A percentile compares a stretch with the other conserved stretches of the same genome.
Evolutionary conservation across 495 filamentous ascomycete genomes (phyloP).

Genomic region (Talaromyces adpressus): DNA sequence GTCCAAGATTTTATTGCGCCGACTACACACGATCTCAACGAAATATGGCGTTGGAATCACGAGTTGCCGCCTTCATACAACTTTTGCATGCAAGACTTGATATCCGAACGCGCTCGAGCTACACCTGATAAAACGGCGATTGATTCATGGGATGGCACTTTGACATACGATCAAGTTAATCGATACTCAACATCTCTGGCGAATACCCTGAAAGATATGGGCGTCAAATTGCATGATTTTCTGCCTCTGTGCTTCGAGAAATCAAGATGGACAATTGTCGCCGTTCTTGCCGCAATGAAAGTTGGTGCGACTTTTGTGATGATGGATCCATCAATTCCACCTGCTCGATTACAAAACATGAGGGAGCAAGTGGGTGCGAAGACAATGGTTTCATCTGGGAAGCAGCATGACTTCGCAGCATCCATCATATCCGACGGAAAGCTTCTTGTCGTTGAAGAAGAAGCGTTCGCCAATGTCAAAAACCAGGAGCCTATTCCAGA

Average conservation of each 20-base stretch:
- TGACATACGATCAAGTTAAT: conserved; percentile 40
- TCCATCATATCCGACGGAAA: conserved; percentile 22
- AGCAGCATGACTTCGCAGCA: conserved; percentile 18
- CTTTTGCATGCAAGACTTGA: conserved; percentile 40
- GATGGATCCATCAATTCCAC: conserved; percentile 31
- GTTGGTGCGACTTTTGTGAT: conserved; percentile 30
- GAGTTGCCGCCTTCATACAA: conserved; percentile 21
- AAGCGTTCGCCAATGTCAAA: conserved; percentile 12
- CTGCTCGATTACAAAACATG: conserved; percentile 33
- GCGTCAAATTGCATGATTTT: conserved; percentile 26
- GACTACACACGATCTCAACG: conserved; percentile 20
- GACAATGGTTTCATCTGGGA: conserved; percentile 24
- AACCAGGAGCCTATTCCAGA: neutral
- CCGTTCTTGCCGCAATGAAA: conserved; percentile 38
- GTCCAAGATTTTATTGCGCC: conserved; percentile 22
- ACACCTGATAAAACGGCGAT: conserved; percentile 31
- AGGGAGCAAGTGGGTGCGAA: conserved; percentile 24
- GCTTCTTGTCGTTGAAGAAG: conserved; percentile 20
- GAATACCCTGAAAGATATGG: conserved; percentile 16
- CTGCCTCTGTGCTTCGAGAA: conserved; percentile 42
- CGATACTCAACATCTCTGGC: conserved; percentile 27
- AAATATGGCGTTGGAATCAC: conserved; percentile 30
- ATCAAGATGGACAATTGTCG: conserved; percentile 38
- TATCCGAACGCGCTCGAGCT: conserved; percentile 26
- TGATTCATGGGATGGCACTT: conserved; percentile 38